Percentiles rank a stretch among this genome's conserved stretches.
Evolutionary conservation across 2,329 filamentous ascomycete genomes (phyloP).

Genomic region (Aspergillus puulaauensis): DNA sequence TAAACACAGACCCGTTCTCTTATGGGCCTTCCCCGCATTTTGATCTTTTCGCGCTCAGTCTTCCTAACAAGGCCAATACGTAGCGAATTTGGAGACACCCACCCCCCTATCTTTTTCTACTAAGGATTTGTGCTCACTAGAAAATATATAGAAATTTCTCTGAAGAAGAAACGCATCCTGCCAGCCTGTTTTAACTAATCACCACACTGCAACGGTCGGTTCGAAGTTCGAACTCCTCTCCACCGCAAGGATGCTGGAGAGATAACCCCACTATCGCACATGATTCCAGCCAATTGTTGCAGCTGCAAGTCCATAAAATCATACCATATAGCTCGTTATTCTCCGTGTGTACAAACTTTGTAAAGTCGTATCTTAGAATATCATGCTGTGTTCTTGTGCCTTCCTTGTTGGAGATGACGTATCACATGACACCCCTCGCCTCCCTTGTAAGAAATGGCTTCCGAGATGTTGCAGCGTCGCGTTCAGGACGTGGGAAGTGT

Average conservation of each 20-base stretch:
- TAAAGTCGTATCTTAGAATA: too few relatives aligned
- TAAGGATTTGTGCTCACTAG: too few relatives aligned
- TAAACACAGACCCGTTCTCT: background rate
- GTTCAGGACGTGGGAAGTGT: background rate
- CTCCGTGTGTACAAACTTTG: background rate
- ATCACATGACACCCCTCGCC: background rate
- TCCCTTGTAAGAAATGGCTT: background rate
- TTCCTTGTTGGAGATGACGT: background rate
- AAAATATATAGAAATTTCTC: too few relatives aligned
- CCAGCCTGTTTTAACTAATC: background rate
- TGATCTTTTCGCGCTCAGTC: background rate
- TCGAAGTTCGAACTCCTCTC: background rate
- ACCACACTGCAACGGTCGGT: too few relatives aligned
- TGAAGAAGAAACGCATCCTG: constrained; percentile 2
- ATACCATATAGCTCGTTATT: background rate
- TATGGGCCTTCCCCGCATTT: background rate
- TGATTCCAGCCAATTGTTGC: background rate
- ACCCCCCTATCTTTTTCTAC: too few relatives aligned
- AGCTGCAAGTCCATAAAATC: background rate
- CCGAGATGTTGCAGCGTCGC: background rate
- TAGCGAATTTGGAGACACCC: too few relatives aligned
- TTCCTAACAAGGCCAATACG: too few relatives aligned
- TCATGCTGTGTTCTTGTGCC: too few relatives aligned
- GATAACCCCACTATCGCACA: constrained; percentile 2
- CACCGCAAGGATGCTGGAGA: background rate